These are phyloP conservation scores for Chaetomium olivaceum DNA, from an alignment of 2,329 filamentous ascomycete species.

Conservation along the genomic window DNA sequence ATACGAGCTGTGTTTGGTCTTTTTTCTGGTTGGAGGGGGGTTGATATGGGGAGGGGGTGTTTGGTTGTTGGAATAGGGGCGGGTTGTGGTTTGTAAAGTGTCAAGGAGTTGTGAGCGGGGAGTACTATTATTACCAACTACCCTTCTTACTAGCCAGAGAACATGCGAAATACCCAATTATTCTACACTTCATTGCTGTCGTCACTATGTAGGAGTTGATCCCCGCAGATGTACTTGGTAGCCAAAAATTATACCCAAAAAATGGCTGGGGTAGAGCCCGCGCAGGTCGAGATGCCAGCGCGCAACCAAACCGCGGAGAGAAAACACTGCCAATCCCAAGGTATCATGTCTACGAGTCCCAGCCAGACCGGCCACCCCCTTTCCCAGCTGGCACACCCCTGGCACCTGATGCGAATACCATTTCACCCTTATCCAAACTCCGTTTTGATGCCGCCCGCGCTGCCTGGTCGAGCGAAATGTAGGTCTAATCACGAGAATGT, in stretches of 20 bases:
- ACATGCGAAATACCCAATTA: background rate
- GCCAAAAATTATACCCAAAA: background rate
- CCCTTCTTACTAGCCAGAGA: background rate
- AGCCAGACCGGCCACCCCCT: conserved; percentile 4
- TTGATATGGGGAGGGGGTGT: too few relatives aligned
- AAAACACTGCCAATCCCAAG: conserved; percentile 14
- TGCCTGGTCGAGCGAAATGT: background rate
- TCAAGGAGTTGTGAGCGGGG: background rate
- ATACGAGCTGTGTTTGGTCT: too few relatives aligned
- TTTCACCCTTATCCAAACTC: background rate
- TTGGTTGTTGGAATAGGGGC: background rate
- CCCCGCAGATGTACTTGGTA: conserved; percentile 5
- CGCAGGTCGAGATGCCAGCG: conserved; percentile 16
- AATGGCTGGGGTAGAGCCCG: conserved; percentile 15
- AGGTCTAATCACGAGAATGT: background rate
- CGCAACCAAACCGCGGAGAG: conserved; percentile 5
- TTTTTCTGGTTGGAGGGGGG: too few relatives aligned
- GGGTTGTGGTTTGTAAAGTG: background rate
- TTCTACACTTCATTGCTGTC: conserved; percentile 7
- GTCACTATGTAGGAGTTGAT: conserved; percentile 18
- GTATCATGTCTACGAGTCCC: conserved; percentile 19
- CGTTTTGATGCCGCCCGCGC: background rate
- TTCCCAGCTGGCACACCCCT: conserved; percentile 7
- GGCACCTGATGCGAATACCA: conserved; percentile 16
- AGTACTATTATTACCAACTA: background rate